Percentiles rank a stretch among this genome's conserved stretches.
These are phyloP conservation scores for Cymbidium sinense DNA, from an alignment of 106 monocot species.

Conservation along the genomic window DNA sequence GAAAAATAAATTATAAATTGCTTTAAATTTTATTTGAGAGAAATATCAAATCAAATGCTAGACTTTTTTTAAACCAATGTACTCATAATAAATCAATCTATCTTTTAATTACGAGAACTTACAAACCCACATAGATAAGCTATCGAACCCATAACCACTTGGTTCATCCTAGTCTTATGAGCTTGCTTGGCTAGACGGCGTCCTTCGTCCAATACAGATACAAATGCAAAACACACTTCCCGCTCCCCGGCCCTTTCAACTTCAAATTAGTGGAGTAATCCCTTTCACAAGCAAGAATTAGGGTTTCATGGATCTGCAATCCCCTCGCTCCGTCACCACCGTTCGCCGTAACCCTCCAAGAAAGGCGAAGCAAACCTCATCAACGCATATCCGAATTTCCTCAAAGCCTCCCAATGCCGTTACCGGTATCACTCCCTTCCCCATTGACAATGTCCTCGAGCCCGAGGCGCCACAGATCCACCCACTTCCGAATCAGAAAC, in stretches of 20 bases:
- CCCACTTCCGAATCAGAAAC: neutral
- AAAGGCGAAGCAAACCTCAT: slow-evolving; percentile 30
- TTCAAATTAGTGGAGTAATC: neutral
- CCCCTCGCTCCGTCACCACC: slow-evolving; percentile 28
- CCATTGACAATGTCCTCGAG: slow-evolving; percentile 29
- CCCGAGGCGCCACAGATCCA: neutral
- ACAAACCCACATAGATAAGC: too few species aligned
- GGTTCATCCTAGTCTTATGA: too few species aligned
- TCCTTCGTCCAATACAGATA: too few species aligned
- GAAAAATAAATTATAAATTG: too few species aligned
- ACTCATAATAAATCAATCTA: too few species aligned
- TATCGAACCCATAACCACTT: too few species aligned
- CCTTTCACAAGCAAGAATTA: neutral
- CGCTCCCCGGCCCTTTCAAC: neutral
- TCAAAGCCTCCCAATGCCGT: slow-evolving; percentile 4
- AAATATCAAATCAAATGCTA: too few species aligned
- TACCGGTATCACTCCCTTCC: slow-evolving; percentile 19
- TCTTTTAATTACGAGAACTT: too few species aligned
- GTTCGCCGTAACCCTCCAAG: slow-evolving; percentile 62
- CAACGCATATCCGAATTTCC: neutral
- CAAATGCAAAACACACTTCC: neutral
- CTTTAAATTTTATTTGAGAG: too few species aligned
- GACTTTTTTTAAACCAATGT: too few species aligned
- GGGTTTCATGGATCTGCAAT: slow-evolving; percentile 13
- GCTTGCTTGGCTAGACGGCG: too few species aligned